Evolutionary conservation across 2,329 filamentous ascomycete species (phyloP).

Genomic region (Hymenoscyphus infarciens): DNA sequence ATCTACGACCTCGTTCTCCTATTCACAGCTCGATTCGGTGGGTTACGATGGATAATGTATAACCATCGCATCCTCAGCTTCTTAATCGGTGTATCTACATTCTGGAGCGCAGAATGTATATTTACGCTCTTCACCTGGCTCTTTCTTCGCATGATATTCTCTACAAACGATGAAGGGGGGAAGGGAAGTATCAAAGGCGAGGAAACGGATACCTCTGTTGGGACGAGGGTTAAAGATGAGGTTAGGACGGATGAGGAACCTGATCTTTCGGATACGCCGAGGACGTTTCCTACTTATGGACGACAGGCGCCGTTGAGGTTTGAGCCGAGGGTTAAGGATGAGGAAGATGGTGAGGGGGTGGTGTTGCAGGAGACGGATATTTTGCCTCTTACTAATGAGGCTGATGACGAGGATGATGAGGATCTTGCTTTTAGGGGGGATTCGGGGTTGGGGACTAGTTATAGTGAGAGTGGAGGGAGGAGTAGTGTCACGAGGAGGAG

Average conservation of each 20-base stretch:
- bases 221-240: background rate
- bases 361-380: slow-evolving; percentile 25
- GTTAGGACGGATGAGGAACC: slow-evolving; percentile 31
- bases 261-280: slow-evolving; percentile 42
- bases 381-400: slow-evolving; percentile 39
- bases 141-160: slow-evolving; percentile 34
- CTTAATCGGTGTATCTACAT: slow-evolving; percentile 61
- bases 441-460: slow-evolving; percentile 54
- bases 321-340: slow-evolving; percentile 32
- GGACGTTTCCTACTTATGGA: slow-evolving; percentile 43
- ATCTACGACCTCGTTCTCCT: slow-evolving; percentile 68
- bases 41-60: slow-evolving; percentile 83
- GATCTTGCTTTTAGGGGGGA: slow-evolving; percentile 42
- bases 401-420: slow-evolving; percentile 46
- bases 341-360: slow-evolving; percentile 27
- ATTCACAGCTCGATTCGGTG: slow-evolving; percentile 71
- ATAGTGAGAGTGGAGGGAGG: slow-evolving; percentile 39
- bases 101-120: slow-evolving; percentile 73
- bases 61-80: slow-evolving; percentile 71
- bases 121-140: slow-evolving; percentile 66
- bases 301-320: slow-evolving; percentile 42
- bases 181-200: slow-evolving; percentile 27
- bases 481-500: slow-evolving; percentile 28
- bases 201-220: slow-evolving; percentile 13
- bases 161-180: slow-evolving; percentile 21